These are phyloP conservation scores for Erucastrum elatum DNA, from an alignment of 345 rosid genomes.

Conservation along the genomic window DNA sequence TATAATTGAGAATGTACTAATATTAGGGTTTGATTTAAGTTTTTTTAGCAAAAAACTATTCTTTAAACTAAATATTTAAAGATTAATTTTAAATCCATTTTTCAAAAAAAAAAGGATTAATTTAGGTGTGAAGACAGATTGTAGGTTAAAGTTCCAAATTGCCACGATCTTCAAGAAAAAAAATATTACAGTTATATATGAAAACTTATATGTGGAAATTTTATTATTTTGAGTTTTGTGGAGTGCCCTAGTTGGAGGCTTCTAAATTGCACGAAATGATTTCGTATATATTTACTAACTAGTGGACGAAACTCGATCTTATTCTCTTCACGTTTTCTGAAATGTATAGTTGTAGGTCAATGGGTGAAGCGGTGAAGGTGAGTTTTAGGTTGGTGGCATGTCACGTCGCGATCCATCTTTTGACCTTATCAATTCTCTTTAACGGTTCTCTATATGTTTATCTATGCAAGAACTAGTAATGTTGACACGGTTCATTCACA, in stretches of 20 bases:
- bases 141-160: not conserved
- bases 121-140: not conserved
- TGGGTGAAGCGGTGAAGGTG: slow-evolving; percentile 19
- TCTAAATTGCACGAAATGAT: not conserved
- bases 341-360: not conserved
- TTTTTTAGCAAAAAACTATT: not conserved
- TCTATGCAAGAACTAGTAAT: not conserved
- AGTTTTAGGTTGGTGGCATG: slow-evolving; percentile 33
- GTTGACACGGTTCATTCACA: not conserved
- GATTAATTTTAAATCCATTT: not conserved
- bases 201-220: not conserved
- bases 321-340: not conserved
- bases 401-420: slow-evolving; percentile 17
- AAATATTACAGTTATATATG: not conserved
- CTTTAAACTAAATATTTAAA: not conserved
- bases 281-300: too few species aligned
- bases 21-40: not conserved
- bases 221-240: not conserved
- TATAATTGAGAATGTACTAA: not conserved
- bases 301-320: not conserved
- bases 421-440: slow-evolving; percentile 23
- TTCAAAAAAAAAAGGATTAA: too few species aligned
- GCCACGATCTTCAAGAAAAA: not conserved
- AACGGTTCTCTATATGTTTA: not conserved
- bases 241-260: not conserved